Conservation (phyloP, 140 eudicot species). For the Erigeron philadelphicus region DNA sequence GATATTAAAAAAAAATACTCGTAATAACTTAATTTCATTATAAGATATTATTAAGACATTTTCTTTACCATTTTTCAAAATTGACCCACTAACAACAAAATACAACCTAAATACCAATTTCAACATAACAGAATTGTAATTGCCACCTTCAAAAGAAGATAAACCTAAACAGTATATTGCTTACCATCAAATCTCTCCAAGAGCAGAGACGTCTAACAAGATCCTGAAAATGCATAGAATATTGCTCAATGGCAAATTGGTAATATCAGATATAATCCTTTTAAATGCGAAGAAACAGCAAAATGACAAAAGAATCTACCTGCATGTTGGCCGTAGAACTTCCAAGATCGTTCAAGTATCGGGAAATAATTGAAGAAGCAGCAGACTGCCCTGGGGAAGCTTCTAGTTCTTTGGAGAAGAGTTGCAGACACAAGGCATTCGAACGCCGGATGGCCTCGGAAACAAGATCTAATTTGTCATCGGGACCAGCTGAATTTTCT, state of each 20-base stretch:
- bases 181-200: slow-evolving; percentile 97
- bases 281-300: slow-evolving; percentile 17
- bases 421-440: slow-evolving; percentile 77
- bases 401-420: slow-evolving; percentile 72
- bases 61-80: neutral
- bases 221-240: slow-evolving; percentile 59
- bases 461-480: slow-evolving; percentile 64
- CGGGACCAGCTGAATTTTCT: slow-evolving; percentile 61
- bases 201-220: slow-evolving; percentile 64
- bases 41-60: neutral
- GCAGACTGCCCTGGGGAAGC: slow-evolving; percentile 83
- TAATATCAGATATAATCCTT: neutral
- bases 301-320: slow-evolving; percentile 27
- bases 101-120: neutral
- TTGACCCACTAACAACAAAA: neutral
- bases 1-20: no score
- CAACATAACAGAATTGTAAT: neutral
- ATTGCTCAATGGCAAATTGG: neutral
- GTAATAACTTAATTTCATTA: no score
- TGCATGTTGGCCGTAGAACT: slow-evolving; percentile 28
- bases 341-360: slow-evolving; percentile 62
- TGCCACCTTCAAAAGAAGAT: neutral
- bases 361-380: slow-evolving; percentile 79
- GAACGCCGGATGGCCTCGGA: slow-evolving; percentile 89
- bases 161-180: slow-evolving; percentile 22